Evolutionary conservation across 2,329 filamentous ascomycete species (phyloP).

Genomic region (Paraphaeosphaeria sporulosa): DNA sequence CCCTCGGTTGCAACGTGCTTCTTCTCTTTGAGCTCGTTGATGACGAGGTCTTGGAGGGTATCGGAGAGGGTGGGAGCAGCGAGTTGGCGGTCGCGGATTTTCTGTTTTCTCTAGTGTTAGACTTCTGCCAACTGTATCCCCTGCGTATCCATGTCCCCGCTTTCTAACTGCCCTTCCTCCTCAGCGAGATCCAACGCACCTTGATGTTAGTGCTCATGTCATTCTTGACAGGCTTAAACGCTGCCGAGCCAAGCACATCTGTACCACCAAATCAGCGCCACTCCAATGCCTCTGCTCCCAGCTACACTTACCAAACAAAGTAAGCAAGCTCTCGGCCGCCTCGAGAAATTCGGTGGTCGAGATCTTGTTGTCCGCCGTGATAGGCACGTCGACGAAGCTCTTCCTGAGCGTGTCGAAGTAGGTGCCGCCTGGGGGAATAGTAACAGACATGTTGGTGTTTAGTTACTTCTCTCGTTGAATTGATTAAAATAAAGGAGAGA

Average conservation of each 20-base stretch:
- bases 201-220: slow-evolving; percentile 93
- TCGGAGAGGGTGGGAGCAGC: slow-evolving; percentile 80
- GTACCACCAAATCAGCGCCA: slow-evolving; percentile 9
- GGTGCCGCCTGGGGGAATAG: slow-evolving; percentile 68
- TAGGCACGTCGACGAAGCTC: slow-evolving; percentile 83
- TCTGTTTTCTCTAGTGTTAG: slow-evolving; percentile 62
- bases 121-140: background rate
- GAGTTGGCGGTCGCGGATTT: slow-evolving; percentile 84
- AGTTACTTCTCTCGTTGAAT: slow-evolving; percentile 1
- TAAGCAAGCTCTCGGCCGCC: slow-evolving; percentile 84
- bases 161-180: background rate
- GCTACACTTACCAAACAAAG: slow-evolving; percentile 76
- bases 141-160: background rate
- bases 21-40: slow-evolving; percentile 88
- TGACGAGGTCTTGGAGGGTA: slow-evolving; percentile 83
- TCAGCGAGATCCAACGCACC: slow-evolving; percentile 56
- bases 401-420: slow-evolving; percentile 86
- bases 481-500: background rate
- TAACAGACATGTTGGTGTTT: slow-evolving; percentile 35
- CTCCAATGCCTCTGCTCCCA: background rate
- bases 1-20: slow-evolving; percentile 90
- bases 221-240: slow-evolving; percentile 88
- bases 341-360: slow-evolving; percentile 88
- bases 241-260: slow-evolving; percentile 71
- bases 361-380: slow-evolving; percentile 79